Evolutionary conservation across 768 basidiomycete species (phyloP).

Genomic region (Lactarius quietus): DNA sequence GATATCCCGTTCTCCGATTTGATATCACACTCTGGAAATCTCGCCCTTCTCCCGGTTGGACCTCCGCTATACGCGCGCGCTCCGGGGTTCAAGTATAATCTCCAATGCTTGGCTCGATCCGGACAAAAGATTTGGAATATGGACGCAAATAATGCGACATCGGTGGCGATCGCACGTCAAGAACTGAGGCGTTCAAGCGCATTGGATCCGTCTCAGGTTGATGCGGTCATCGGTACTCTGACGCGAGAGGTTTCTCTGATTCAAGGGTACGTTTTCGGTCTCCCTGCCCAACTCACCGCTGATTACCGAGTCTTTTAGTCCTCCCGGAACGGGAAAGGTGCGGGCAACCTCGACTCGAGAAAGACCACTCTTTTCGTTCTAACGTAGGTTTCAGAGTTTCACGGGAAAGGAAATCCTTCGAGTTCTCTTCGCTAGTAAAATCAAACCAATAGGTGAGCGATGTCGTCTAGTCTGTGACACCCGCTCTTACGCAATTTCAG

Average conservation of each 20-base stretch:
- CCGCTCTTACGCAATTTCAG: constrained; percentile 12
- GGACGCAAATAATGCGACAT: constrained; percentile 39
- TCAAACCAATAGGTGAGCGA: constrained; percentile 46
- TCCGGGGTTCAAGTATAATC: constrained; percentile 55
- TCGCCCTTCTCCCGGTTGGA: constrained; percentile 4
- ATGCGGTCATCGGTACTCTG: constrained; percentile 61
- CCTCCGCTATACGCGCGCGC: constrained; percentile 13
- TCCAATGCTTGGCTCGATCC: constrained; percentile 45
- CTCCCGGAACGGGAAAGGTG: constrained; percentile 79
- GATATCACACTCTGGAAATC: constrained; percentile 7
- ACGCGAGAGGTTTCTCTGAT: constrained; percentile 61
- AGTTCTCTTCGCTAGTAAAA: constrained; percentile 51
- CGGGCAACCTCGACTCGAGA: background rate
- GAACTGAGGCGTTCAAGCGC: constrained; percentile 47
- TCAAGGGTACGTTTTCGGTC: constrained; percentile 52
- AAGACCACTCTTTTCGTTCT: background rate
- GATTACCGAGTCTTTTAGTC: constrained; percentile 38
- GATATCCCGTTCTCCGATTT: constrained; percentile 15
- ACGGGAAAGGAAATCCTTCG: constrained; percentile 68
- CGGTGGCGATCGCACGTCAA: constrained; percentile 46
- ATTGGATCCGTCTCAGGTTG: constrained; percentile 68
- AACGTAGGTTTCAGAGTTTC: constrained; percentile 44
- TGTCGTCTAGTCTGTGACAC: background rate
- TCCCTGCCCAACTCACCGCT: background rate
- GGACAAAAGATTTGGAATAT: constrained; percentile 37